Percentiles rank a stretch among this genome's conserved stretches.
Evolutionary conservation across 169 alveolate genomes (phyloP).

Genomic region (Eimeria maxima): DNA sequence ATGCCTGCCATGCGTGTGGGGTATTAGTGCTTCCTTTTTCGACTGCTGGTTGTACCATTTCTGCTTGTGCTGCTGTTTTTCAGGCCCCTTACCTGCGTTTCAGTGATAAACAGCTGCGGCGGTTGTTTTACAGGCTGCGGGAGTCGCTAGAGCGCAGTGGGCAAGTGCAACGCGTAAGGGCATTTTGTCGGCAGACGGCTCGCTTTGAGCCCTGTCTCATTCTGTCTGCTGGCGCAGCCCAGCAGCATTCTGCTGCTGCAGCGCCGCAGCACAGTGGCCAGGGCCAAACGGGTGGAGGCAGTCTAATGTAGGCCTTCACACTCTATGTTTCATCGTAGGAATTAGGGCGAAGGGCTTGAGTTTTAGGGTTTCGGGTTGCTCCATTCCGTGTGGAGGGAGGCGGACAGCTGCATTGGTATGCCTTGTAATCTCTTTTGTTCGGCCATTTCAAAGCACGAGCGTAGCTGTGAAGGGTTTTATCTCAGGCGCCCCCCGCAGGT

Average conservation of each 20-base stretch:
- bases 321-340: not conserved
- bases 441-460: not conserved
- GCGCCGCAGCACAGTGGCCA: not conserved
- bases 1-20: not conserved
- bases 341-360: too few species aligned
- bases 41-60: not conserved
- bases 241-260: not conserved
- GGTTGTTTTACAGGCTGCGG: conserved; percentile 70
- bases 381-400: not conserved
- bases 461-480: too few species aligned
- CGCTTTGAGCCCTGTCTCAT: conserved; percentile 75
- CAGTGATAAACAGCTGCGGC: conserved; percentile 64
- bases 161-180: conserved; percentile 72
- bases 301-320: not conserved
- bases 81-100: conserved; percentile 57
- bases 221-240: not conserved
- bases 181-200: conserved; percentile 70
- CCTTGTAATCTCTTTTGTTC: not conserved
- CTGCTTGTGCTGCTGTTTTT: not conserved
- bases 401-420: not conserved
- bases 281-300: not conserved
- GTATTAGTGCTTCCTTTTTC: not conserved
- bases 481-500: not conserved
- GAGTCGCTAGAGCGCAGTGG: conserved; percentile 49
- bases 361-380: not conserved